phyloP scores from a whole-genome alignment of 768 basidiomycete species.

The Kwoniella bestiolae region DNA sequence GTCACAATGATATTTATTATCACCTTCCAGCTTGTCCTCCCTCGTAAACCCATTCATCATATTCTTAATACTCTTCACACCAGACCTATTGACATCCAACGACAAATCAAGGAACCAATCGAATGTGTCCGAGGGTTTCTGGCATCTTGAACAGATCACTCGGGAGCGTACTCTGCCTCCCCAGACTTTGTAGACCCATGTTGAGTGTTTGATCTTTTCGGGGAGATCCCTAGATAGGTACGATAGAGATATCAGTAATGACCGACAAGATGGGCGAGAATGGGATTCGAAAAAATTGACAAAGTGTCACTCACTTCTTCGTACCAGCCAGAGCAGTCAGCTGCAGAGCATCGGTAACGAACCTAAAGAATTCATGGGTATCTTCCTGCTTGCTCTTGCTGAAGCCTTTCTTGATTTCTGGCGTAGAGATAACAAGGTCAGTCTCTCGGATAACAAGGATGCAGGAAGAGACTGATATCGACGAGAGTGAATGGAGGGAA shows the following conservation, averaged over 20 bases:
- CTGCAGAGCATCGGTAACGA: conserved; percentile 88
- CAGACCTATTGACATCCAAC: conserved; percentile 81
- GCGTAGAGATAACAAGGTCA: background rate
- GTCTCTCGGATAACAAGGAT: too few relatives aligned
- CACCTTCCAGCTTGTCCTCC: conserved; percentile 79
- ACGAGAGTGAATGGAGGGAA: too few relatives aligned
- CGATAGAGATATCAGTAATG: conserved; percentile 62
- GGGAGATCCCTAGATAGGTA: conserved; percentile 60
- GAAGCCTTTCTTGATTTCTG: conserved; percentile 91
- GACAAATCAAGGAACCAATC: conserved; percentile 93
- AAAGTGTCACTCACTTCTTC: conserved; percentile 67
- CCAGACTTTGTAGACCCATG: conserved; percentile 93
- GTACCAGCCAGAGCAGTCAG: conserved; percentile 75
- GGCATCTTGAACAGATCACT: conserved; percentile 80
- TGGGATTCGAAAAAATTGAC: background rate
- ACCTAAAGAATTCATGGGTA: conserved; percentile 95
- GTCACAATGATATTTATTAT: conserved; percentile 98
- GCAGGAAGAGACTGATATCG: background rate
- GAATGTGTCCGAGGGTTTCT: conserved; percentile 90
- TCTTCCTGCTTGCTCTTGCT: conserved; percentile 92
- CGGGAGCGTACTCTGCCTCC: conserved; percentile 89
- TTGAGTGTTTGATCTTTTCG: conserved; percentile 67
- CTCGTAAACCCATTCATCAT: conserved; percentile 66
- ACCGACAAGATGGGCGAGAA: background rate
- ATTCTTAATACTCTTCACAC: conserved; percentile 61